These are phyloP conservation scores for Cytidiella melzeri DNA, from an alignment of 768 basidiomycete species.

Conservation along the genomic window DNA sequence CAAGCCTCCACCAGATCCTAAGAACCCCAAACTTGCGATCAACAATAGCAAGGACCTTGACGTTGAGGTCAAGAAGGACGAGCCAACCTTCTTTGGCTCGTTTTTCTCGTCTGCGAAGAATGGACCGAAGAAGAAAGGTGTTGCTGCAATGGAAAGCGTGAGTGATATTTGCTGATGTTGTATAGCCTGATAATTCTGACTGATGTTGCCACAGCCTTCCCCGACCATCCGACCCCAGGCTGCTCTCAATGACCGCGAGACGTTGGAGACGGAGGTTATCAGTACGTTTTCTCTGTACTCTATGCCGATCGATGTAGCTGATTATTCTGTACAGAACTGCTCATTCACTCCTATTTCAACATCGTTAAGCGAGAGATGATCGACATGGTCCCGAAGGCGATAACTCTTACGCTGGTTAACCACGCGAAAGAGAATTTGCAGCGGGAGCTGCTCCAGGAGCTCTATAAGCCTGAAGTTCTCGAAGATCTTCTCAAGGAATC, in stretches of 20 bases:
- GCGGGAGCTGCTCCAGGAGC: constrained; percentile 86
- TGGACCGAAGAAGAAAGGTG: constrained; percentile 54
- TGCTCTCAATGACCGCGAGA: constrained; percentile 89
- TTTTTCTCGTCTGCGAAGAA: constrained; percentile 77
- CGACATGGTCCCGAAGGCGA: constrained; percentile 98
- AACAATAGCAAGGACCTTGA: constrained; percentile 97
- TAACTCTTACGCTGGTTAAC: constrained; percentile 85
- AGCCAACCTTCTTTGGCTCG: constrained; percentile 88
- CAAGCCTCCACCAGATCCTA: constrained; percentile 76
- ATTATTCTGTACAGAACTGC: constrained; percentile 54
- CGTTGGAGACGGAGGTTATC: constrained; percentile 99
- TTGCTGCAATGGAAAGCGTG: constrained; percentile 54
- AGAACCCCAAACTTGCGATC: constrained; percentile 60
- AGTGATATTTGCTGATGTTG: constrained; percentile 4
- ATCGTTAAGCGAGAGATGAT: constrained; percentile 99
- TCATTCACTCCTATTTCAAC: constrained; percentile 96
- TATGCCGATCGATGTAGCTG: neutral
- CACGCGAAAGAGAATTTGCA: constrained; percentile 94
- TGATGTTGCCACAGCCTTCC: constrained; percentile 68
- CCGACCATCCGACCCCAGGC: constrained; percentile 83
- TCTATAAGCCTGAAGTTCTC: constrained; percentile 95
- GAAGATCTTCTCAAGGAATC: constrained; percentile 95
- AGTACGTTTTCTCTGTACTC: constrained; percentile 55
- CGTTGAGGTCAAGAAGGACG: constrained; percentile 83
- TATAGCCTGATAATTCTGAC: constrained; percentile 32